Percentiles rank a stretch among this genome's conserved stretches.
These are phyloP conservation scores for Apophysomyces trapeziformis DNA, from an alignment of 371 early-diverging fungal species.

Conservation along the genomic window DNA sequence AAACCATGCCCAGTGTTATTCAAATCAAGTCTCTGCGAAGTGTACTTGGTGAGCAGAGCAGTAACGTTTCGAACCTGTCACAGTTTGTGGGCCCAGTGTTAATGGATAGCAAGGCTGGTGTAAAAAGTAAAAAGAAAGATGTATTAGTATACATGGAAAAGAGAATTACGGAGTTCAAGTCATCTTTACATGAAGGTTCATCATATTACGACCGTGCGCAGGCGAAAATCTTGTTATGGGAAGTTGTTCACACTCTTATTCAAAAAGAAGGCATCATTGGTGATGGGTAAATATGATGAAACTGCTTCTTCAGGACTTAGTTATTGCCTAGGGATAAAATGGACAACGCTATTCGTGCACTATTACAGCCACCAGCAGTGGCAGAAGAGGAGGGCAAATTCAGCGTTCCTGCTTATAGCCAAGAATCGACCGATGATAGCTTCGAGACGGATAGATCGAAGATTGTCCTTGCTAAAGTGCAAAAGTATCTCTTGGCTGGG, in stretches of 20 bases:
- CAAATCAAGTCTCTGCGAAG: slow-evolving; percentile 54
- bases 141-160: slow-evolving; percentile 58
- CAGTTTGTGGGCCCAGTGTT: slow-evolving; percentile 65
- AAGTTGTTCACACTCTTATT: slow-evolving; percentile 61
- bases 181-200: slow-evolving; percentile 28
- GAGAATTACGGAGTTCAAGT: slow-evolving; percentile 48
- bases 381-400: slow-evolving; percentile 28
- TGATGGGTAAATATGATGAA: slow-evolving; percentile 59
- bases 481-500: slow-evolving; percentile 71
- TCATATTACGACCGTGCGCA: slow-evolving; percentile 33
- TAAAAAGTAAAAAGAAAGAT: slow-evolving; percentile 74
- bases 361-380: slow-evolving; percentile 41
- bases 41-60: slow-evolving; percentile 27
- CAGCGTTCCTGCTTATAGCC: slow-evolving; percentile 46
- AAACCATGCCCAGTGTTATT: slow-evolving; percentile 63
- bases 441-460: slow-evolving; percentile 29
- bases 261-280: slow-evolving; percentile 71
- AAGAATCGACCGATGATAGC: slow-evolving; percentile 16
- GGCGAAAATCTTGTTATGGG: slow-evolving; percentile 59
- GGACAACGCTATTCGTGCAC: slow-evolving; percentile 57
- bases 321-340: slow-evolving; percentile 48
- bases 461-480: slow-evolving; percentile 56
- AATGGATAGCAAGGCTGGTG: slow-evolving; percentile 53
- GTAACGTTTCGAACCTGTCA: slow-evolving; percentile 27
- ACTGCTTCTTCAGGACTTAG: background rate